These are phyloP conservation scores for Selenicereus undatus DNA, from an alignment of 148 eudicot genomes.

Conservation along the genomic window DNA sequence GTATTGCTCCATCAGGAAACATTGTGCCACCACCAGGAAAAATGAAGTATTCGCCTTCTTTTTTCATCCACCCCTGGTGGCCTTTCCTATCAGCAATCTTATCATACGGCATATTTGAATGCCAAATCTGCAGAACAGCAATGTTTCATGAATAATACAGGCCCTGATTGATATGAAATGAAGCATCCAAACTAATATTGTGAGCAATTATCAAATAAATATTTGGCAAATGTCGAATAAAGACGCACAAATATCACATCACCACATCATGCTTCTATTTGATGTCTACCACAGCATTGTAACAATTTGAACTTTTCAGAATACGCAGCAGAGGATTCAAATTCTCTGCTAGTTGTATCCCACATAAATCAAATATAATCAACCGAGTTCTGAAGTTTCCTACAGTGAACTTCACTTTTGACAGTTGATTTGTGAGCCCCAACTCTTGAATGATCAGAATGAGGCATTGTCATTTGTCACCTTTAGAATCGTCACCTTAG, in stretches of 20 bases:
- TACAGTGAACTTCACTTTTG: neutral
- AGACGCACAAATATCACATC: neutral
- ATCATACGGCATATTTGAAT: constrained; percentile 89
- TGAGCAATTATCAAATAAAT: neutral
- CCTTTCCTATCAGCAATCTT: constrained; percentile 99
- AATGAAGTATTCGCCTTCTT: constrained; percentile 79
- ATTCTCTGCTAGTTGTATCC: too few relatives aligned
- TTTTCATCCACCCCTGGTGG: constrained; percentile 98
- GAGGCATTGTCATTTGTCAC: neutral
- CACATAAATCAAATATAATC: neutral
- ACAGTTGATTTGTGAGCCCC: neutral
- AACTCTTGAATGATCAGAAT: neutral
- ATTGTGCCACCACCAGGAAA: constrained; percentile 99
- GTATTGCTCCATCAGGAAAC: constrained; percentile 97
- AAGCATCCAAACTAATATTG: neutral
- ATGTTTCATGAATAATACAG: neutral
- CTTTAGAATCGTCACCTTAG: neutral
- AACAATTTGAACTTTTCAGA: neutral
- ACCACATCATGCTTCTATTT: neutral
- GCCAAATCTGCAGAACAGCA: constrained; percentile 73
- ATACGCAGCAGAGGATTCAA: neutral
- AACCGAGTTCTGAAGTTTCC: neutral
- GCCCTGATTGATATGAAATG: neutral
- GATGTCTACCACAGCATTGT: neutral
- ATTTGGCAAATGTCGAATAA: neutral